These are phyloP conservation scores for Cryptosporidium meleagridis DNA, from an alignment of 169 alveolate genomes.

Conservation along the genomic window DNA sequence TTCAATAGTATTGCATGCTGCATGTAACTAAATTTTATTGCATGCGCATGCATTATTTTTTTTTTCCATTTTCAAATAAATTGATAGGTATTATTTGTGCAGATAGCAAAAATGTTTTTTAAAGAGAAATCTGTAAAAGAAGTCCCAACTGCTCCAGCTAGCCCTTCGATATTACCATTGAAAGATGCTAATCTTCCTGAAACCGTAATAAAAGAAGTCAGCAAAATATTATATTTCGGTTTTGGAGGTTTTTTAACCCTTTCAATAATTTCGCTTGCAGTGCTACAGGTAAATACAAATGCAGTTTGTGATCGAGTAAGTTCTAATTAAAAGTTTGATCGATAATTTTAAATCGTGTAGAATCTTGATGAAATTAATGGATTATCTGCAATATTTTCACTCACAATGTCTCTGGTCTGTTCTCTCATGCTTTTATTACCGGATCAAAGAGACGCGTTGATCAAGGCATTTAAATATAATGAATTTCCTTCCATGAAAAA, in stretches of 20 bases:
- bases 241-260: conserved; percentile 41
- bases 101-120: conserved; percentile 44
- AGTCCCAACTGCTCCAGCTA: conserved; percentile 68
- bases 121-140: conserved; percentile 45
- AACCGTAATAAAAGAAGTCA: conserved; percentile 15
- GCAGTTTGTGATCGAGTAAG: conserved; percentile 59
- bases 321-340: background rate
- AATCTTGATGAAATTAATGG: conserved; percentile 72
- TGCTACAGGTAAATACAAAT: conserved; percentile 46
- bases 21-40: background rate
- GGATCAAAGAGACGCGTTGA: conserved; percentile 18
- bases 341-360: background rate
- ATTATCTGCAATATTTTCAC: conserved; percentile 57
- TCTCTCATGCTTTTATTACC: conserved; percentile 40
- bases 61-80: background rate
- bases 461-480: conserved; percentile 46
- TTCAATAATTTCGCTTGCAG: conserved; percentile 53
- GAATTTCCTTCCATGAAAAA: conserved; percentile 45
- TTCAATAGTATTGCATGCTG: conserved; percentile 37
- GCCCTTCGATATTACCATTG: conserved; percentile 45
- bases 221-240: conserved; percentile 30
- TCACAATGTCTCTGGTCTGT: conserved; percentile 41
- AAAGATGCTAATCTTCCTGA: background rate
- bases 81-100: background rate
- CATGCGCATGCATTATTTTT: conserved; percentile 20